Base-by-base conservation (phyloP, 2,329 filamentous ascomycete species). In the Botryotinia convoluta region DNA sequence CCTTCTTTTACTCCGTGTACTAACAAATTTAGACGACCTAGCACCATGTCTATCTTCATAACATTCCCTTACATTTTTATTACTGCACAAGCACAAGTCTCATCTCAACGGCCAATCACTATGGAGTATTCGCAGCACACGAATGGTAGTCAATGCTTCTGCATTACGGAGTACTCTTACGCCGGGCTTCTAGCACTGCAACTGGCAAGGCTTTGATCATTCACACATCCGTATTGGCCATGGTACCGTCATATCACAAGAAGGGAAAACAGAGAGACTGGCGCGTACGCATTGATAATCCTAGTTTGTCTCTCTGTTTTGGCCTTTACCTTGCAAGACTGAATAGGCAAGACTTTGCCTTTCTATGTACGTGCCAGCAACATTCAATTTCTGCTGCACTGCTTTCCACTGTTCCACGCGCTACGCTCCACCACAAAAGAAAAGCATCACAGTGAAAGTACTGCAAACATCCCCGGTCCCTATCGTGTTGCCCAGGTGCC, bases 381-480 rank as follows among this genome's bases (percentile, higher is more conserved):
- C n/a, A 51, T 67, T 16, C 35, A 57, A 42, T 65, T 54, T 65
- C n/a, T 65, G 60, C 37, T 72, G 70, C 70, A 67, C 60, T 37
- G 70, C 62, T 72, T 69, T 51, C 71, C 71, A 72, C 57, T 22
- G 71, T 72, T 69, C 71, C 71, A 72, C 71, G 54, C 71, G 64
- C 71, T 61, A 64, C 71, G 64, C 71, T 72, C 71, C 71, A 72
- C 64, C 65, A 44, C n/a, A 26, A 70, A 54, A 42, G 20, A 48
- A 35, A 51, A 26, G 59, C 39, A 39, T 61, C n/a, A 60, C 37
- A n/a, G 54, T 37, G 32, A 57, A 42, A 45, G 26, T 26, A 22
- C 51, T 60, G 67, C 51, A 61, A 69, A 48, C 35, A 69, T 63
- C 54, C 37, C 64, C 64, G 62, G 35, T 51, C 48, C 22, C 48